Base-by-base conservation (phyloP, 805 yeast species). In the Kodamaea restingae region DNA sequence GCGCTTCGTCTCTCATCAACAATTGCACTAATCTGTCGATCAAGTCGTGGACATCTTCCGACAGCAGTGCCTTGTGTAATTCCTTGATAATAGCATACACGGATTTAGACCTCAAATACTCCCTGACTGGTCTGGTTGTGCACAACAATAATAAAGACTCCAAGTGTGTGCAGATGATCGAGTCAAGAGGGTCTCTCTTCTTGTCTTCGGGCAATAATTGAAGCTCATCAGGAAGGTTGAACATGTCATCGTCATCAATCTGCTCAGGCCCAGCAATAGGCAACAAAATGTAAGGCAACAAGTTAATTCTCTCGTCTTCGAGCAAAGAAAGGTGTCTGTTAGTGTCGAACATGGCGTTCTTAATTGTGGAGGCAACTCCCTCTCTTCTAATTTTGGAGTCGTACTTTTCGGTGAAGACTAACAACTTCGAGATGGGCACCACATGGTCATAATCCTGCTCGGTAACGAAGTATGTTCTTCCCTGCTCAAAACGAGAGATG, bases 351-450 rank as follows among this genome's bases (percentile, higher is more conserved):
- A 91, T 65, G 0, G 91, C 76, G 61, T 91, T 91, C 59, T 93
- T 91, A 50, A 93, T 85, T 2, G 96, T 84, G 4, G 95, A 84
- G 1, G 95, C 95, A 27, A 87, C 90, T 54, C 96, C 97, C 56
- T 84, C 90, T 62, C 98, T 76, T 65, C 98, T 80, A 18, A 78
- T 77, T 51, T 78, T 78, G 10, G 86, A 71, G 54, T 84, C 90
- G 48, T 80, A 84, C 52, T 80, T 78, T 55, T 86, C 90, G 4
- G 96, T 84, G 63, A 88, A 88, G 0, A 80, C 93, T 43, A 86
- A 67, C 18, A 88, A 61, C 56, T 87, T 87, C n/a, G 88, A 78
- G 15, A 88, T 61, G 25, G 96, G 96, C 12, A 84, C 80, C 14
- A 85, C 82, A 14, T 62, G 67, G 55, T 88, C 96, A 54, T 87